These are phyloP conservation scores for Drechslerella coelobrocha DNA, from an alignment of 2,329 filamentous ascomycete genomes.

Conservation along the genomic window DNA sequence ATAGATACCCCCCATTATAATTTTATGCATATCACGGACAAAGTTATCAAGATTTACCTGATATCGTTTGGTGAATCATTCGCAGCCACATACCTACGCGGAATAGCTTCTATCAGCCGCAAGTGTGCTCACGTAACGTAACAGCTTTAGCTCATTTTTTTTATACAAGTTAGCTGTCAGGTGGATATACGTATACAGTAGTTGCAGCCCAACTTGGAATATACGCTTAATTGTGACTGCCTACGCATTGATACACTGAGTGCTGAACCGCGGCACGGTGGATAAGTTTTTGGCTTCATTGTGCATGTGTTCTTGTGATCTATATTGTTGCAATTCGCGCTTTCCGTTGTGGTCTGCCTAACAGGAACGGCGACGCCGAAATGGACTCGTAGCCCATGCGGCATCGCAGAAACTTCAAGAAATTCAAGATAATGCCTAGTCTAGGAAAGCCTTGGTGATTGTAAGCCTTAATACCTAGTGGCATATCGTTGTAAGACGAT, in stretches of 20 bases:
- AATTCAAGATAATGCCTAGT: conserved; percentile 14
- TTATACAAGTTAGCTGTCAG: too few species aligned
- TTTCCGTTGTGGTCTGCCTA: conserved; percentile 22
- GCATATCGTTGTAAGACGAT: neutral
- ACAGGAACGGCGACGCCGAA: conserved; percentile 47
- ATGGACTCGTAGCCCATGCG: conserved; percentile 20
- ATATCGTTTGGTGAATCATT: conserved; percentile 4
- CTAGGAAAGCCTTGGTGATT: neutral
- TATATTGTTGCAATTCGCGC: conserved; percentile 41
- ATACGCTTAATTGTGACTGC: too few species aligned
- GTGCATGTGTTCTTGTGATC: conserved; percentile 17
- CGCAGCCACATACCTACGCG: neutral
- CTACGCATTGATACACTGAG: too few species aligned
- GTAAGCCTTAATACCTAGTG: neutral
- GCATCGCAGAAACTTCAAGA: conserved; percentile 20
- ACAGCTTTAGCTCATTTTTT: too few species aligned
- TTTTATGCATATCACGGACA: conserved; percentile 1
- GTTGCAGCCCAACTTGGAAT: too few species aligned
- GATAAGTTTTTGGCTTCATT: neutral
- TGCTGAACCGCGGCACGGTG: neutral
- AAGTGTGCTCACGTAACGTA: neutral
- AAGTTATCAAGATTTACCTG: conserved; percentile 9
- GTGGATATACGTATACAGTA: too few species aligned
- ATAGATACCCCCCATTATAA: neutral
- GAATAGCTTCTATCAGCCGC: conserved; percentile 14